These are phyloP conservation scores for Aureobasidium sp. DNA, from an alignment of 2,329 filamentous ascomycete species.

Conservation along the genomic window DNA sequence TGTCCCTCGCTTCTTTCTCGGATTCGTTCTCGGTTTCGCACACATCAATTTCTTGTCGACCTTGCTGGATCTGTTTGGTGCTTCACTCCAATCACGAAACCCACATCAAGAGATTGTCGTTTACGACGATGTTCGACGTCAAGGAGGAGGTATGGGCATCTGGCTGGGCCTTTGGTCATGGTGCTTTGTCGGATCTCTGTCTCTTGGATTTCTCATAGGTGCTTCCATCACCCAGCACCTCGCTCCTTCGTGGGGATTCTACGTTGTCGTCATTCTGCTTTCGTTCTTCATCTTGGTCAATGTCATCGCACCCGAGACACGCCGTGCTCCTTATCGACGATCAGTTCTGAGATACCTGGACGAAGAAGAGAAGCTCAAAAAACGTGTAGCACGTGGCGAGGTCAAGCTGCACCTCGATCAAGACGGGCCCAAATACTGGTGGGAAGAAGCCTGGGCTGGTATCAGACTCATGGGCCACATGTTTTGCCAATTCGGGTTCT, in stretches of 20 bases:
- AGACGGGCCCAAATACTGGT: slow-evolving; percentile 67
- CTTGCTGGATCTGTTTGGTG: slow-evolving; percentile 66
- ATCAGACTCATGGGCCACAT: slow-evolving; percentile 58
- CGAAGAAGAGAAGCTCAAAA: slow-evolving; percentile 39
- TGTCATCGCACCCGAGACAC: slow-evolving; percentile 61
- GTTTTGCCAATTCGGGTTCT: slow-evolving; percentile 64
- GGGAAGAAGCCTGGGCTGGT: slow-evolving; percentile 65
- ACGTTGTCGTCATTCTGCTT: slow-evolving; percentile 60
- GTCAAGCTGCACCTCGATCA: slow-evolving; percentile 67
- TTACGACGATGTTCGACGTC: slow-evolving; percentile 58
- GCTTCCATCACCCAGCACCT: slow-evolving; percentile 57
- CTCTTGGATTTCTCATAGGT: slow-evolving; percentile 63
- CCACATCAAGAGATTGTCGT: slow-evolving; percentile 65
- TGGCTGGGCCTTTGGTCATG: slow-evolving; percentile 74
- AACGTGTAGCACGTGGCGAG: slow-evolving; percentile 59
- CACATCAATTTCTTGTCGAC: slow-evolving; percentile 69
- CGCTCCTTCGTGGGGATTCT: slow-evolving; percentile 66
- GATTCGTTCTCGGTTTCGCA: slow-evolving; percentile 61
- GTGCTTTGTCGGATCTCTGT: slow-evolving; percentile 64
- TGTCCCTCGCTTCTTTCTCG: slow-evolving; percentile 55
- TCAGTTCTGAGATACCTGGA: slow-evolving; percentile 57
- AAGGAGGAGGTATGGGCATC: slow-evolving; percentile 70
- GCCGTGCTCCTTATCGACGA: slow-evolving; percentile 58
- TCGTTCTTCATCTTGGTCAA: slow-evolving; percentile 59
- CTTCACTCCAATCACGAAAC: slow-evolving; percentile 61